Conservation (phyloP, 306 rosid genomes). For the Datisca glomerata region DNA sequence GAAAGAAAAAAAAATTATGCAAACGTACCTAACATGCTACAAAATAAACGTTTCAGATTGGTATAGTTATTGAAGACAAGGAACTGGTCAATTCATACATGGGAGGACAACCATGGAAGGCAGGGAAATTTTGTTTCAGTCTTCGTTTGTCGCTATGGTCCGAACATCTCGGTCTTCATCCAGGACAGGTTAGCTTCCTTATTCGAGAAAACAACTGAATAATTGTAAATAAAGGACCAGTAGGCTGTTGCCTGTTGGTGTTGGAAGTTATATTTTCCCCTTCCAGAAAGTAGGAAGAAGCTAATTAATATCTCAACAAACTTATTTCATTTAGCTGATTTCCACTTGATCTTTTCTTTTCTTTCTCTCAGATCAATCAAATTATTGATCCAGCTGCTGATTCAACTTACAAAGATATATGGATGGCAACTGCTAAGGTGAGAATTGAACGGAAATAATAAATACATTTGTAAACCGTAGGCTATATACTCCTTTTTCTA, state of each 20-base stretch:
- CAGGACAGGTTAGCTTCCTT: slow-evolving; percentile 74
- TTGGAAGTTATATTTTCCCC: too few species aligned
- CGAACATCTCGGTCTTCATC: slow-evolving; percentile 81
- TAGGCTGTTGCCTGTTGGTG: too few species aligned
- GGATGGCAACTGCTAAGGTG: slow-evolving; percentile 98
- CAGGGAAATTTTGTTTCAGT: slow-evolving; percentile 74
- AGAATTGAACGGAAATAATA: slow-evolving; percentile 2
- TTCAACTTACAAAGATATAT: slow-evolving; percentile 79
- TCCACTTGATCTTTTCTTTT: slow-evolving; percentile 8
- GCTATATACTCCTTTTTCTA: too few species aligned
- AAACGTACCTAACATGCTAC: too few species aligned
- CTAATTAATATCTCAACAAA: slow-evolving; percentile 1
- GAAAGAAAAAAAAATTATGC: too few species aligned
- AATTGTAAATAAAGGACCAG: too few species aligned
- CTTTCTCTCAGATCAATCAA: slow-evolving; percentile 38
- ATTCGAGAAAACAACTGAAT: too few species aligned
- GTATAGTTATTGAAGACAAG: slow-evolving; percentile 75
- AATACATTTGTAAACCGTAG: not conserved
- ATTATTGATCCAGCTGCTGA: slow-evolving; percentile 70
- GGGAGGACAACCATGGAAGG: slow-evolving; percentile 93
- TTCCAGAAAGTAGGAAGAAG: not conserved
- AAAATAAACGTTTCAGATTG: slow-evolving; percentile 73
- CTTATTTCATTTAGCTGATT: slow-evolving; percentile 19
- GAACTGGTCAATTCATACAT: slow-evolving; percentile 54
- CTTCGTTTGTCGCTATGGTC: slow-evolving; percentile 90